Conservation (phyloP, 805 yeast genomes). For the Clavispora fructus region DNA sequence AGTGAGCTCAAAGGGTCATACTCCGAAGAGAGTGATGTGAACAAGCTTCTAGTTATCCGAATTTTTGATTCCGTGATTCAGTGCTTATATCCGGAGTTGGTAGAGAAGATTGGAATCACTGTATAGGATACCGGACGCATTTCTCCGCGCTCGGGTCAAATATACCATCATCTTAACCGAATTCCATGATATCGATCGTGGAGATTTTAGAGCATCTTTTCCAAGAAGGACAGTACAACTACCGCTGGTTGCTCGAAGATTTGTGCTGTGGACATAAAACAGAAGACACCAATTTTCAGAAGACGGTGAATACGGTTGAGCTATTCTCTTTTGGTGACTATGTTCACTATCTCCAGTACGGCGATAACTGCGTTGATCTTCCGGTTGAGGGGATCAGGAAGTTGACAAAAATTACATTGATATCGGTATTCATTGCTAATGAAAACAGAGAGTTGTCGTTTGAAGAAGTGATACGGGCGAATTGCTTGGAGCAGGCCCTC, state of each 20-base stretch:
- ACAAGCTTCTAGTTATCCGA: constrained; percentile 18
- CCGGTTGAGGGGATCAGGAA: constrained; percentile 14
- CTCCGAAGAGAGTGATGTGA: constrained; percentile 12
- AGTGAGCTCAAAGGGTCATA: background rate
- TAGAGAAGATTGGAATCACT: background rate
- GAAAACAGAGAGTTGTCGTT: constrained; percentile 17
- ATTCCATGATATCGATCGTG: background rate
- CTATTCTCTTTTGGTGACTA: constrained; percentile 35
- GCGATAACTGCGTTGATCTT: constrained; percentile 11
- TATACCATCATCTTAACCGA: background rate
- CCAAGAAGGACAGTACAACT: constrained; percentile 2
- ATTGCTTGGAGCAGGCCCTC: constrained; percentile 14
- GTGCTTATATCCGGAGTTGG: constrained; percentile 21
- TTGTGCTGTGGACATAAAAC: background rate
- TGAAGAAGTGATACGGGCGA: constrained; percentile 13
- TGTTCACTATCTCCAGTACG: constrained; percentile 19
- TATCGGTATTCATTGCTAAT: constrained; percentile 19
- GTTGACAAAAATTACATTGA: constrained; percentile 23
- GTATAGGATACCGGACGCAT: background rate
- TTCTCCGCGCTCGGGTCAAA: background rate
- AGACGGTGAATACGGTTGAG: constrained; percentile 25
- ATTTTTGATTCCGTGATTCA: constrained; percentile 19
- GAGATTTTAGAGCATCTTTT: background rate
- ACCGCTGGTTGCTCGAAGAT: constrained; percentile 3
- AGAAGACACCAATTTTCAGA: background rate